Base-by-base conservation (phyloP, 139 green algal genomes). In the Pleodorina starrii region DNA sequence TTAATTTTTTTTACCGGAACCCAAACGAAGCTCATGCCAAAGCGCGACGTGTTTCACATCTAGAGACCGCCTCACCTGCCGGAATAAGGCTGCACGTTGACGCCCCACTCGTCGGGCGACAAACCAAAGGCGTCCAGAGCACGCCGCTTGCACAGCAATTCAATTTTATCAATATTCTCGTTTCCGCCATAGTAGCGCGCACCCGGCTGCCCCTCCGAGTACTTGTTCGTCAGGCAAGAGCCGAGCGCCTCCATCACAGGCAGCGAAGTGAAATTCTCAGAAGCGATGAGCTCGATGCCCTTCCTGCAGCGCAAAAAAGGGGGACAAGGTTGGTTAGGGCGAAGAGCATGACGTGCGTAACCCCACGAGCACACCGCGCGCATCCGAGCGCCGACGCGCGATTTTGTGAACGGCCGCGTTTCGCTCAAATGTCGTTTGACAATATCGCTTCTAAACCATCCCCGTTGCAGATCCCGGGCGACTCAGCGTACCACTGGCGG, bases 171-270 rank as follows among this genome's bases (percentile, higher is more conserved):
- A 27, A 98, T 98, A 89, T 98, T 95, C 82, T 99, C 98, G 88
- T 99, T 99, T 76, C 98, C 98, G 35, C 98, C 98, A 87, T 99
- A 99, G 92, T 99, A 99, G 2, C 98, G 92, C 1, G 97, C 97
- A 7, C 96, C 96, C 19, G 97, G 97, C 91, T 99, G 95, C 0
- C 98, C 98, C 92, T 99, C 98, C 1, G 93, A 97, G 93, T 99
- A 99, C 92, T 99, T 99, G 96, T 99, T 99, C 3, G 98, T 99
- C 42, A 99, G 91, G 91, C 94, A 97, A n/a, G 96, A 98, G 32
- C 98, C 98, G 72, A 99, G 93, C 12, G 94, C 97, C 92, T 99
- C 97, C 94, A 99, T 97, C 25, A 99, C 98, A 0, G 97, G 95
- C 76, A 84, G 68, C 14, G 94, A 98, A 0, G 98, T 99, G 92